A percentile compares a stretch with the other conserved stretches of the same genome.
Conservation (phyloP, 768 basidiomycete species). For the Tephrocybe sp. region DNA sequence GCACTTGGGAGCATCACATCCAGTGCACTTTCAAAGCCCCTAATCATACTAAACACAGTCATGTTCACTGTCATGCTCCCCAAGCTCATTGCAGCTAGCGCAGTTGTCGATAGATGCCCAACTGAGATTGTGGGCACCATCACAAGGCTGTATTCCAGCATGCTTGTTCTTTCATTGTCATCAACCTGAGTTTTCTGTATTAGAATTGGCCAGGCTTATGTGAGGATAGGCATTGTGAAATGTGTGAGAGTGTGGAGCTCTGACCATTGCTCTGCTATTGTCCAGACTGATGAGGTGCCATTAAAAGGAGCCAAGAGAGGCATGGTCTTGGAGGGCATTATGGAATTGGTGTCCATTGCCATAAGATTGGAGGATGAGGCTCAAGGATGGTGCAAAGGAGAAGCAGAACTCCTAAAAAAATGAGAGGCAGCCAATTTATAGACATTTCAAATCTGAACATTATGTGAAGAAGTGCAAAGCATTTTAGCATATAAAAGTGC, state of each 20-base stretch:
- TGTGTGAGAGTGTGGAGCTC: constrained; percentile 2
- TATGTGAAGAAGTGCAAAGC: not conserved
- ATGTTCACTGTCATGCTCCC: constrained; percentile 79
- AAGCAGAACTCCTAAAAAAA: not conserved
- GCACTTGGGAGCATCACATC: constrained; percentile 94
- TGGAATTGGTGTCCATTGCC: not conserved
- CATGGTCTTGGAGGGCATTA: not conserved
- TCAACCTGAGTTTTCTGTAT: not conserved
- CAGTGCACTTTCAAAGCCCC: constrained; percentile 79
- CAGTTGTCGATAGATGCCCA: too few species aligned
- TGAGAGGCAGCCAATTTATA: not conserved
- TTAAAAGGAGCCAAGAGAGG: not conserved
- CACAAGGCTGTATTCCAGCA: too few species aligned
- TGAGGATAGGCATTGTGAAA: constrained; percentile 7
- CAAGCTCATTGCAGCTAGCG: too few species aligned
- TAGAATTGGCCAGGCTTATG: not conserved
- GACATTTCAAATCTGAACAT: not conserved
- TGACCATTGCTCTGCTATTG: constrained; percentile 2
- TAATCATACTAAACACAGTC: constrained; percentile 77
- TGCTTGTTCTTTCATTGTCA: constrained; percentile 51
- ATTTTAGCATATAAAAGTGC: not conserved
- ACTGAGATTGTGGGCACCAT: too few species aligned
- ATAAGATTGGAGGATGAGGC: not conserved
- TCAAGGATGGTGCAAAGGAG: not conserved
- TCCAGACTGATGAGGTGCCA: not conserved